These are phyloP conservation scores for Lyophyllum atratum DNA, from an alignment of 768 basidiomycete species.

Conservation along the genomic window DNA sequence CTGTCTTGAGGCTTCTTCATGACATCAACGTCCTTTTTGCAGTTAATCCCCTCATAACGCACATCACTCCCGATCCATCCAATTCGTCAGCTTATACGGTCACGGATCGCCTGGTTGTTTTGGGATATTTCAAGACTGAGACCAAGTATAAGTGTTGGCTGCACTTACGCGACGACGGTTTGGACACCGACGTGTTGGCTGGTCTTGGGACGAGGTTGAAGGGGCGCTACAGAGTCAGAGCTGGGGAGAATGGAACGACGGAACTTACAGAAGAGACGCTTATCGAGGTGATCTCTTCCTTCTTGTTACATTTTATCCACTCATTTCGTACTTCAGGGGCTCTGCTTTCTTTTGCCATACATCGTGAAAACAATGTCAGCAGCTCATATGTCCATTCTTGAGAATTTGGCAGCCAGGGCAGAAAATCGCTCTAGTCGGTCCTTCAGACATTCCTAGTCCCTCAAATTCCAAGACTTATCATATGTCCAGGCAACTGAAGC, in stretches of 20 bases:
- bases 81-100: constrained; percentile 30
- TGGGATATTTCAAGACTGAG: constrained; percentile 23
- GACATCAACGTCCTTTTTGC: constrained; percentile 30
- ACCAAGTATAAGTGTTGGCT: constrained; percentile 29
- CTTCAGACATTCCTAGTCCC: background rate
- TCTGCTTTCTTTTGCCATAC: constrained; percentile 37
- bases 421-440: constrained; percentile 20
- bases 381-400: constrained; percentile 28
- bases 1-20: constrained; percentile 31
- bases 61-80: constrained; percentile 23
- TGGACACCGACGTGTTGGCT: constrained; percentile 23
- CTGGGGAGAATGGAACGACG: constrained; percentile 14
- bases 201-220: constrained; percentile 27
- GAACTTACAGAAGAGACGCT: constrained; percentile 28
- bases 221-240: constrained; percentile 16
- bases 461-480: background rate
- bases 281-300: constrained; percentile 26
- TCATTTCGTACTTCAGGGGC: constrained; percentile 22
- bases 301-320: background rate
- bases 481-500: background rate
- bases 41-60: constrained; percentile 31
- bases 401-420: constrained; percentile 24
- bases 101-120: constrained; percentile 28
- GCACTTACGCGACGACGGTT: constrained; percentile 23
- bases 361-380: constrained; percentile 30